These are phyloP conservation scores for Aspergillus hiratsukae DNA, from an alignment of 2,329 filamentous ascomycete genomes.

Conservation along the genomic window DNA sequence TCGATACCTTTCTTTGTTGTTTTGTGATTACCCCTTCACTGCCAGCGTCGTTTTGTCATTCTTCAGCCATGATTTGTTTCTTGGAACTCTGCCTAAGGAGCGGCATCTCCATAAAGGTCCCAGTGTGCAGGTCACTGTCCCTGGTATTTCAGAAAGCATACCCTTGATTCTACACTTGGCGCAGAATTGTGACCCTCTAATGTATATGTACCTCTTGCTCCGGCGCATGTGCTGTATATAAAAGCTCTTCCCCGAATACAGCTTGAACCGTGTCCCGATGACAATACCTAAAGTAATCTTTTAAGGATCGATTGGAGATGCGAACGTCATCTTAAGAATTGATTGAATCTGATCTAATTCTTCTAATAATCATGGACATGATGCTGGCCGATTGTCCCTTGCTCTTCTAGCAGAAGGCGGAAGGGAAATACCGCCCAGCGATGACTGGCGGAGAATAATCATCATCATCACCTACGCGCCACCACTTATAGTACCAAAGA, in stretches of 20 bases:
- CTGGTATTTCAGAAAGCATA: slow-evolving; percentile 16
- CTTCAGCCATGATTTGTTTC: slow-evolving; percentile 19
- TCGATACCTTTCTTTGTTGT: slow-evolving; percentile 13
- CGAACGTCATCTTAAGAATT: not conserved
- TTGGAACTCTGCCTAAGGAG: slow-evolving; percentile 17
- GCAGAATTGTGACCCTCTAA: slow-evolving; percentile 20
- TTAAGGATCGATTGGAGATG: not conserved
- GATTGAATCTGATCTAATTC: not conserved
- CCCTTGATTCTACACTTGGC: slow-evolving; percentile 13
- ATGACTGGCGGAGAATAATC: not conserved
- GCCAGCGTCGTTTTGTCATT: slow-evolving; percentile 12
- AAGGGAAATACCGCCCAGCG: not conserved
- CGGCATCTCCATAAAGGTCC: slow-evolving; percentile 19
- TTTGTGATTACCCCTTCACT: slow-evolving; percentile 9
- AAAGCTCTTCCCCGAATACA: slow-evolving; percentile 21
- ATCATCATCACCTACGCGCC: not conserved
- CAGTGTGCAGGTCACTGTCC: slow-evolving; percentile 17
- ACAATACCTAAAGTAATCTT: slow-evolving; percentile 1
- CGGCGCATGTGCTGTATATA: slow-evolving; percentile 30
- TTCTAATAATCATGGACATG: not conserved
- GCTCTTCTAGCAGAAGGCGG: not conserved
- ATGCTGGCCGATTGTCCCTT: not conserved
- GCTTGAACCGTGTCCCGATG: slow-evolving; percentile 13
- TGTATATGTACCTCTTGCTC: slow-evolving; percentile 27
- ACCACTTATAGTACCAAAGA: not conserved